These are phyloP conservation scores for Hylodesmum podocarpum DNA, from an alignment of 306 rosid species.

Conservation along the genomic window DNA sequence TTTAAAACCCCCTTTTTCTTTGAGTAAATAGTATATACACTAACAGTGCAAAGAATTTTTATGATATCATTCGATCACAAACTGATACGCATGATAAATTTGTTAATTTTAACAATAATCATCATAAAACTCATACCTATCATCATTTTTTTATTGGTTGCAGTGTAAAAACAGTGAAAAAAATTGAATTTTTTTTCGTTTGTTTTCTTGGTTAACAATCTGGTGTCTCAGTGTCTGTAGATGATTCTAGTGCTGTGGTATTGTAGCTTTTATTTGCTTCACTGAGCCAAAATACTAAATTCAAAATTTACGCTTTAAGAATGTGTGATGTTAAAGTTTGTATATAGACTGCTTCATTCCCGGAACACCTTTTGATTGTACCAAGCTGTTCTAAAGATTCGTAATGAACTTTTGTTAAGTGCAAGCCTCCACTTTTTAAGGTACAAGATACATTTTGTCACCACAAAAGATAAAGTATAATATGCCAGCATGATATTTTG, in stretches of 20 bases:
- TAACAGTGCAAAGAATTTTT: too few species aligned
- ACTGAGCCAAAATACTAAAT: slow-evolving; percentile 18
- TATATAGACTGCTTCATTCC: slow-evolving; percentile 39
- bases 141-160: too few species aligned
- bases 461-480: slow-evolving; percentile 21
- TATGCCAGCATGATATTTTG: slow-evolving; percentile 28
- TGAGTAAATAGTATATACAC: too few species aligned
- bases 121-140: too few species aligned
- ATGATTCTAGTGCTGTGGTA: not conserved
- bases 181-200: too few species aligned
- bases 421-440: slow-evolving; percentile 57
- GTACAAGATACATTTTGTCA: slow-evolving; percentile 33
- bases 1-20: not conserved
- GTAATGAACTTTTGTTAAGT: slow-evolving; percentile 61
- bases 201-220: not conserved
- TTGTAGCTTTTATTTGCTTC: slow-evolving; percentile 20
- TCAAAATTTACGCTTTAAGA: slow-evolving; percentile 14
- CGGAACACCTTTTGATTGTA: slow-evolving; percentile 47
- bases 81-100: too few species aligned
- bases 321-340: slow-evolving; percentile 27
- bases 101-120: too few species aligned
- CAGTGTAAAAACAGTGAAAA: too few species aligned
- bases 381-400: slow-evolving; percentile 31
- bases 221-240: too few species aligned
- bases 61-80: too few species aligned